Percentiles rank a stretch among this genome's conserved stretches.
Evolutionary conservation across 768 basidiomycete genomes (phyloP).

Genomic region (Multifurca ochricompacta): DNA sequence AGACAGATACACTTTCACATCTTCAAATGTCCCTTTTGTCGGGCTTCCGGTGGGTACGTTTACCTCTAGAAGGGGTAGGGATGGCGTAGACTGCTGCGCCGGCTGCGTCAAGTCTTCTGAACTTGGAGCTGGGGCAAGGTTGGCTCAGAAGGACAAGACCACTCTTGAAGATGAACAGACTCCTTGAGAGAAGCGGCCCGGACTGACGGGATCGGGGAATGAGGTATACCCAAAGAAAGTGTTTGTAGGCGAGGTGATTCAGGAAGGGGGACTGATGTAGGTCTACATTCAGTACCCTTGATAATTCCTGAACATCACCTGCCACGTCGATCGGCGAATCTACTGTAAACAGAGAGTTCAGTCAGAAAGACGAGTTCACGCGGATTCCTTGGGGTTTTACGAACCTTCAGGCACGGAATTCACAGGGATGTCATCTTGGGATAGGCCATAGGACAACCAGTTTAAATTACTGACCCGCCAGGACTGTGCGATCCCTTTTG

Average conservation of each 20-base stretch:
- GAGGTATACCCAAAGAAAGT: background rate
- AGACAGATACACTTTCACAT: background rate
- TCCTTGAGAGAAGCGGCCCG: background rate
- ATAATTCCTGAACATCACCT: background rate
- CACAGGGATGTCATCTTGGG: background rate
- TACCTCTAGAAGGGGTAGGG: background rate
- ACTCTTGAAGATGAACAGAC: background rate
- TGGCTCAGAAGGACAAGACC: background rate
- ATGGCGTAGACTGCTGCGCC: background rate
- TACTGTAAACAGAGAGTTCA: background rate
- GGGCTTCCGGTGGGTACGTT: background rate
- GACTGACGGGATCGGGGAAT: background rate
- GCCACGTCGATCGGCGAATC: background rate
- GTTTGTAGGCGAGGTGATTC: background rate
- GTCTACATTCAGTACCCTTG: background rate
- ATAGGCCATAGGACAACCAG: background rate
- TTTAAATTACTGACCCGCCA: slow-evolving; percentile 7
- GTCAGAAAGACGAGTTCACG: background rate
- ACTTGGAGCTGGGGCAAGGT: background rate
- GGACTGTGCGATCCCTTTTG: slow-evolving; percentile 11
- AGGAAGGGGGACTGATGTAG: background rate
- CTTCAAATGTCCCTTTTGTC: background rate
- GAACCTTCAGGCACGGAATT: slow-evolving; percentile 2
- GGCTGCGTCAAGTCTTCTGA: background rate
- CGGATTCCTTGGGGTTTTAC: background rate